phyloP scores from a whole-genome alignment of 805 yeast species.

The Metschnikowia matae region DNA sequence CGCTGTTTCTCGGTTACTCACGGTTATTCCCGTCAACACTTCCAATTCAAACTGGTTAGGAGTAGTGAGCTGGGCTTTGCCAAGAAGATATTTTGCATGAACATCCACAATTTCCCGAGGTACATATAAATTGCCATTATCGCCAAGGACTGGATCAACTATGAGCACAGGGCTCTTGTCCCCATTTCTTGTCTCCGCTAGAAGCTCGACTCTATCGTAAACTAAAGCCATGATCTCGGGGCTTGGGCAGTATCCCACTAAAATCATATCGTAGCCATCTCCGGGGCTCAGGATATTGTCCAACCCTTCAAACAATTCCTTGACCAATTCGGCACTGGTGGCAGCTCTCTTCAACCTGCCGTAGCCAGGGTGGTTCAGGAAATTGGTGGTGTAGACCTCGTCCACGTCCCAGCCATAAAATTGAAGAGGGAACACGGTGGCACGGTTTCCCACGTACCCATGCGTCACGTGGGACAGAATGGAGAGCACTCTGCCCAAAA shows the following conservation, averaged over 20 bases:
- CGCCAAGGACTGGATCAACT: constrained; percentile 91
- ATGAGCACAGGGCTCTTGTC: constrained; percentile 48
- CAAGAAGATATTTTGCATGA: constrained; percentile 49
- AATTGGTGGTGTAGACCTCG: constrained; percentile 17
- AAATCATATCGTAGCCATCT: constrained; percentile 51
- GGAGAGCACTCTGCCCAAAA: constrained; percentile 12
- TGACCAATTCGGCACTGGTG: constrained; percentile 41
- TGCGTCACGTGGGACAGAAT: constrained; percentile 20
- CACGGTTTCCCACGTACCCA: constrained; percentile 20
- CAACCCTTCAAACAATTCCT: constrained; percentile 54
- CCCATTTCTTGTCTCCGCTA: constrained; percentile 30
- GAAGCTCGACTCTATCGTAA: constrained; percentile 36
- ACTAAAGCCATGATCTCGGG: constrained; percentile 49
- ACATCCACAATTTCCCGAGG: constrained; percentile 49
- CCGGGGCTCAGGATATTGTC: constrained; percentile 39
- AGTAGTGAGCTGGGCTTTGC: constrained; percentile 61
- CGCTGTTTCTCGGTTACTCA: constrained; percentile 37
- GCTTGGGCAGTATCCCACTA: constrained; percentile 79
- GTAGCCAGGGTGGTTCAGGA: constrained; percentile 20
- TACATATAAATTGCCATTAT: constrained; percentile 80
- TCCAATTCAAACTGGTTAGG: constrained; percentile 93
- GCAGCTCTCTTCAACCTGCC: constrained; percentile 24
- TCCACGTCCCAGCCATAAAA: constrained; percentile 20
- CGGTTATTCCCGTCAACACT: constrained; percentile 49
- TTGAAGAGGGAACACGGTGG: constrained; percentile 18